Evolutionary conservation across 2,329 filamentous ascomycete species (phyloP), one percentile per base, ranked within the genome.

Genomic region (Xylaria hypoxylon): DNA sequence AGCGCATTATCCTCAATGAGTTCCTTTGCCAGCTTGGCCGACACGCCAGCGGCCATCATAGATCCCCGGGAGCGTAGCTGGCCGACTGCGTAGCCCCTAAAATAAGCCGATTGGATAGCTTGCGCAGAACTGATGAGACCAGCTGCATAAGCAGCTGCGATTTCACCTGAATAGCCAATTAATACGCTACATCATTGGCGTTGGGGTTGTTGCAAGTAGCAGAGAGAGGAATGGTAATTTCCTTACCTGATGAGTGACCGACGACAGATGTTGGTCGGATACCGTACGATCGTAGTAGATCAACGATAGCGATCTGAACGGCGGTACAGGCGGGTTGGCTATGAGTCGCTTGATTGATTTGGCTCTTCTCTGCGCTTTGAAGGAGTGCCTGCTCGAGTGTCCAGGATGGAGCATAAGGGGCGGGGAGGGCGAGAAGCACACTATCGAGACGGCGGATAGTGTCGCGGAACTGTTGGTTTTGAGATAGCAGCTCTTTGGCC

Each of bases 71-170:
- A 0, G 1, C 11, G 15, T n/a, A 48, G 2, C 13, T 57, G 24
- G 1, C n/a, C 42, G 0, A 70, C 60, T 1, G 67, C 58, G 7
- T 13, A 56, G 1, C 75, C 74, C 0, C 75, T 68, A 42, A 68
- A 47, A 35, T 72, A 75, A 0, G 70, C 73, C 1, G 62, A 40
- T 0, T 65, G 33, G 1, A 75, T 72, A 15, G 73, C 70, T 22
- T 69, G 47, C 1, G 45, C 1, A 0, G n/a, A 11, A 1, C 13
- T 65, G 2, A 78, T 65, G 0, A 69, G 60, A 0, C 78, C 79
- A 0, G 78, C 76, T 1, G 77, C 77, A 57, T 81, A 83, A 0
- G 81, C 81, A 0, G 81, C 81, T 0, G 80, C 80, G 38, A 84
- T 78, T 63, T 79, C 78, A 1, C 78, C 78, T 0, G 73, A n/a